phyloP scores from a whole-genome alignment of 78 protist genomes.

The Dictyostelium citrinum region DNA sequence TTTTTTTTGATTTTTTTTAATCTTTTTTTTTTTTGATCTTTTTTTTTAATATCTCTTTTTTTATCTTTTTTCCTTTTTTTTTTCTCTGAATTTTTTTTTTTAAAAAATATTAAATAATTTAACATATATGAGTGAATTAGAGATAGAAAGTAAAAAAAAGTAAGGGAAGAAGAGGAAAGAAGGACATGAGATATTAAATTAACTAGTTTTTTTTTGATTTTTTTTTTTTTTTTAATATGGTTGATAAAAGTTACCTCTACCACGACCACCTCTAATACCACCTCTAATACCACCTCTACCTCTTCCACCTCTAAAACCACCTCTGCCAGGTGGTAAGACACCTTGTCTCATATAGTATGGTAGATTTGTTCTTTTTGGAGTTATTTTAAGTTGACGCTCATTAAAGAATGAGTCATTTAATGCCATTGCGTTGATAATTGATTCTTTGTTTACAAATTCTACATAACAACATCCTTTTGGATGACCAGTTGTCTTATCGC shows the following conservation, averaged over 20 bases:
- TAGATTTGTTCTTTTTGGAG: conserved; percentile 70
- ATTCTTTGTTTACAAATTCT: conserved; percentile 79
- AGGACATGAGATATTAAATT: not conserved
- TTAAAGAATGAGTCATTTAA: conserved; percentile 81
- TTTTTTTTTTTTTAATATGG: conserved; percentile 38
- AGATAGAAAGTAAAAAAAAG: not conserved
- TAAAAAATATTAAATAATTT: too few relatives aligned
- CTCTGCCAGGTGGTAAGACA: not conserved
- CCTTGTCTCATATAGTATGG: conserved; percentile 40
- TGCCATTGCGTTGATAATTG: conserved; percentile 76
- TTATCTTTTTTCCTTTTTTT: too few relatives aligned
- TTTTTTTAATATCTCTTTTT: not conserved
- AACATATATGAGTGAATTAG: too few relatives aligned
- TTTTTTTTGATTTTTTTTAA: not conserved
- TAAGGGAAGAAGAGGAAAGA: not conserved
- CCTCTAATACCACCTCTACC: conserved; percentile 16
- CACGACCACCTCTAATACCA: conserved; percentile 36
- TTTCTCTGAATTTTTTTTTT: too few relatives aligned
- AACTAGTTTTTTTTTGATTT: not conserved
- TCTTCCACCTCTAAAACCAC: conserved; percentile 59
- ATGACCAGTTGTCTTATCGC: conserved; percentile 86
- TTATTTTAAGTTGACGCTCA: conserved; percentile 85
- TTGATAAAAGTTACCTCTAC: conserved; percentile 40
- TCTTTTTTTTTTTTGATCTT: too few relatives aligned
- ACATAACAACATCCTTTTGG: conserved; percentile 92